Percentiles rank a stretch among this genome's conserved stretches.
Evolutionary conservation across 306 rosid species (phyloP).

Genomic region (Cucurbita maxima): DNA sequence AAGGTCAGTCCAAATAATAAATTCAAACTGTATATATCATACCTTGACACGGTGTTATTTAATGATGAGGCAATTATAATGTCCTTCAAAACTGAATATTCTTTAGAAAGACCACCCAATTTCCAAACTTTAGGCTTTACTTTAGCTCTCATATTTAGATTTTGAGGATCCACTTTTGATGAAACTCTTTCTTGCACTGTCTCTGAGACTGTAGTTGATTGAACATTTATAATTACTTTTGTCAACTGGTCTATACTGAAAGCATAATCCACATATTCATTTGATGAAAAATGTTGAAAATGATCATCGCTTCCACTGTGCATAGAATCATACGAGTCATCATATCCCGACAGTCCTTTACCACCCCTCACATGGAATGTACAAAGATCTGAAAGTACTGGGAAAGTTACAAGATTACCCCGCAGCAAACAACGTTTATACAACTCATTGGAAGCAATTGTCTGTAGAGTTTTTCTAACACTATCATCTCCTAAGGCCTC

Average conservation of each 20-base stretch:
- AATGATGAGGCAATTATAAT: conserved; percentile 42
- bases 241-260: conserved; percentile 36
- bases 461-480: conserved; percentile 38
- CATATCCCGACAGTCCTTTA: conserved; percentile 15
- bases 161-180: conserved; percentile 18
- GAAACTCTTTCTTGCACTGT: conserved; percentile 21
- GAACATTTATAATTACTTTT: conserved; percentile 33
- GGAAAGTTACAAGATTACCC: conserved; percentile 56
- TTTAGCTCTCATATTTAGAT: conserved; percentile 19
- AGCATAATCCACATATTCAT: conserved; percentile 24
- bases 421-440: conserved; percentile 42
- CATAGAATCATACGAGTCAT: conserved; percentile 15
- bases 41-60: conserved; percentile 50
- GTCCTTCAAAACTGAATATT: conserved; percentile 49
- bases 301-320: conserved; percentile 13
- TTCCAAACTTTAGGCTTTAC: conserved; percentile 13
- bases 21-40: conserved; percentile 10
- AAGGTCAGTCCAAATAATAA: not conserved
- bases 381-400: conserved; percentile 43
- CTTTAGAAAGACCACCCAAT: conserved; percentile 79
- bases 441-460: conserved; percentile 34
- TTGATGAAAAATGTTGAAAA: conserved; percentile 18
- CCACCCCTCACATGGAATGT: conserved; percentile 44
- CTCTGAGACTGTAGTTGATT: conserved; percentile 29
- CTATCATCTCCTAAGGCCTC: conserved; percentile 38